Evolutionary conservation across 768 basidiomycete species (phyloP).

Genomic region (Rubroboletus satanas): DNA sequence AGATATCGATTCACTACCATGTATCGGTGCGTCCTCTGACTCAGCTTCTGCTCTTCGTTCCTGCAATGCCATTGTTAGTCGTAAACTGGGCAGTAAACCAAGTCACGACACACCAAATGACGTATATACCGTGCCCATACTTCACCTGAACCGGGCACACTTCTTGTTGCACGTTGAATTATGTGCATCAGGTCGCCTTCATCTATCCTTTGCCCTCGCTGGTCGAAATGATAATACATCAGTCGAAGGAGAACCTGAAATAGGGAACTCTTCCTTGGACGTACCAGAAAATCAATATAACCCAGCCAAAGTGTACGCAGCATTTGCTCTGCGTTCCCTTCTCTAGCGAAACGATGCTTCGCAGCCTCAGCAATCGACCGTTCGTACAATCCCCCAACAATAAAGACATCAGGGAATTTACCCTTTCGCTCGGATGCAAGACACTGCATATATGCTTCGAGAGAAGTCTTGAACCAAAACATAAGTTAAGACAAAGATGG

Average conservation of each 20-base stretch:
- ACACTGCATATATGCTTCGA: conserved; percentile 62
- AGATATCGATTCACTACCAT: conserved; percentile 23
- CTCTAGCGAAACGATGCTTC: conserved; percentile 49
- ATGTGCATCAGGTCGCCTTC: conserved; percentile 40
- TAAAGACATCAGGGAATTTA: conserved; percentile 54
- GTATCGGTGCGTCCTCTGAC: conserved; percentile 17
- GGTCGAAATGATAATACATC: neutral
- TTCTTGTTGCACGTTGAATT: conserved; percentile 59
- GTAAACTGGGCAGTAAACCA: neutral
- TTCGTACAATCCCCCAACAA: conserved; percentile 62
- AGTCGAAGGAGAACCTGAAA: neutral
- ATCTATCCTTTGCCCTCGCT: conserved; percentile 38
- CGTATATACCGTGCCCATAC: conserved; percentile 78
- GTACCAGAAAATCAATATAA: conserved; percentile 67
- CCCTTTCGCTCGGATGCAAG: conserved; percentile 58
- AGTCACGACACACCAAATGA: conserved; percentile 48
- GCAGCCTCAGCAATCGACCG: conserved; percentile 74
- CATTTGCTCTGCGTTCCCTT: conserved; percentile 53
- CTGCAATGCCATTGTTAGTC: conserved; percentile 7
- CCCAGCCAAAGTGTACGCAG: conserved; percentile 69
- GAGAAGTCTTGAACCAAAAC: conserved; percentile 33
- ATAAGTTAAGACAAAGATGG: conserved; percentile 10
- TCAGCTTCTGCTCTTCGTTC: conserved; percentile 16
- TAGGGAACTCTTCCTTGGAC: conserved; percentile 16
- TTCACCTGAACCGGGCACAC: conserved; percentile 73